phyloP scores from a whole-genome alignment of 2,329 filamentous ascomycete species.

The Cercospora brassicicola region DNA sequence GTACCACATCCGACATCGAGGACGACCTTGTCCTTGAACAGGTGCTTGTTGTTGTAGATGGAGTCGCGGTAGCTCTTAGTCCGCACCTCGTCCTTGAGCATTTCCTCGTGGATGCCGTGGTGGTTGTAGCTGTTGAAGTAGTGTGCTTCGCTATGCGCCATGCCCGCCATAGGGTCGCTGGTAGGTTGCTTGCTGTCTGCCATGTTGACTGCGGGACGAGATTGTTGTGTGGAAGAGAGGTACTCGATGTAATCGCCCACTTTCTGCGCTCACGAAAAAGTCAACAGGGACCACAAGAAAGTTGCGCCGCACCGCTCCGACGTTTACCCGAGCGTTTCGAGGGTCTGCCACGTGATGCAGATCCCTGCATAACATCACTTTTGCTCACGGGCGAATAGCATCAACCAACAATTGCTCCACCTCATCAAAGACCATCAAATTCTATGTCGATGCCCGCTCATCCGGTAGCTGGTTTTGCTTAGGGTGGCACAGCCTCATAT shows the following conservation, averaged over 20 bases:
- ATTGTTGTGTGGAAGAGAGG: not conserved
- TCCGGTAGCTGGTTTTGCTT: too few relatives aligned
- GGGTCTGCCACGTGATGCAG: not conserved
- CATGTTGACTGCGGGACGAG: slow-evolving; percentile 10
- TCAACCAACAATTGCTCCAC: not conserved
- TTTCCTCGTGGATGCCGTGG: slow-evolving; percentile 94
- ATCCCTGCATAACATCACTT: not conserved
- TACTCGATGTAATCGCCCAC: not conserved
- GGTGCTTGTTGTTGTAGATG: slow-evolving; percentile 93
- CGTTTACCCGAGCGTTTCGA: not conserved
- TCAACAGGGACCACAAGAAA: slow-evolving; percentile 1
- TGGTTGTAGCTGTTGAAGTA: slow-evolving; percentile 99
- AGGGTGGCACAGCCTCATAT: too few relatives aligned
- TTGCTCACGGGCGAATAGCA: not conserved
- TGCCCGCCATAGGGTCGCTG: slow-evolving; percentile 55
- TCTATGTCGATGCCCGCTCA: not conserved
- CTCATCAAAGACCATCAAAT: not conserved
- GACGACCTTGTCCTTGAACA: slow-evolving; percentile 89
- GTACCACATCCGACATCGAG: slow-evolving; percentile 98
- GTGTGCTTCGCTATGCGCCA: slow-evolving; percentile 95
- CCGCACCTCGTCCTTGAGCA: slow-evolving; percentile 95
- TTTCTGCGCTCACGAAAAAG: not conserved
- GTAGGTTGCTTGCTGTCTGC: slow-evolving; percentile 20
- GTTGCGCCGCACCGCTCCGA: not conserved
- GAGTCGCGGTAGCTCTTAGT: slow-evolving; percentile 96